Evolutionary conservation across 805 yeast genomes (phyloP).

Genomic region (Hanseniaspora osmophila): DNA sequence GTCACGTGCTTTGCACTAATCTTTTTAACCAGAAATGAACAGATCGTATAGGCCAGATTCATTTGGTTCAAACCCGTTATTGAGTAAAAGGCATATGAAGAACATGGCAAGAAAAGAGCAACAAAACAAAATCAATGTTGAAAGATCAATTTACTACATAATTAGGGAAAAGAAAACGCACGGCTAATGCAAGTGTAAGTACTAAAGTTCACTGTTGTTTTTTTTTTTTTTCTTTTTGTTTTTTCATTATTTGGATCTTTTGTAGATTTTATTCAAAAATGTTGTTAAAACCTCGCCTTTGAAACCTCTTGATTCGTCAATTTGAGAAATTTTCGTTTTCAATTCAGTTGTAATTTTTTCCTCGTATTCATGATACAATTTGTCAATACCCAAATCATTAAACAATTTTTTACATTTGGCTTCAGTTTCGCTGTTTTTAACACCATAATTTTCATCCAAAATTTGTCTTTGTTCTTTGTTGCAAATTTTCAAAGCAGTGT

Average conservation of each 20-base stretch:
- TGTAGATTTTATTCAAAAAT: constrained; percentile 83
- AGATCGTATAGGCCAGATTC: too few relatives aligned
- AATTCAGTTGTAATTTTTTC: constrained; percentile 58
- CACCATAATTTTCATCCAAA: constrained; percentile 83
- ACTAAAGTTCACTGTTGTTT: too few relatives aligned
- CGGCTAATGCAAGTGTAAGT: too few relatives aligned
- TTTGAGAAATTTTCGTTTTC: constrained; percentile 43
- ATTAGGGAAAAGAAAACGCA: too few relatives aligned
- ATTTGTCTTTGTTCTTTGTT: constrained; percentile 67
- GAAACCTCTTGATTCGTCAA: constrained; percentile 90
- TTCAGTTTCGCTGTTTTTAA: constrained; percentile 59
- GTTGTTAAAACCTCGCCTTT: constrained; percentile 72
- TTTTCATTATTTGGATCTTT: constrained; percentile 76
- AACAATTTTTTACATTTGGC: constrained; percentile 58
- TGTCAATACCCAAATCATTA: constrained; percentile 55
- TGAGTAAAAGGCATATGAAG: too few relatives aligned
- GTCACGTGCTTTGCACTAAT: too few relatives aligned
- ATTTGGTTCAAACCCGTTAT: too few relatives aligned
- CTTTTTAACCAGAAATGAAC: too few relatives aligned
- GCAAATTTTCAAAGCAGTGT: constrained; percentile 74
- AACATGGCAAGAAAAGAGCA: too few relatives aligned
- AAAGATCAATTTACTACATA: too few relatives aligned
- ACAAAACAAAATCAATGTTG: too few relatives aligned
- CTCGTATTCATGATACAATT: constrained; percentile 68
- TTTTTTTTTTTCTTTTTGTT: too few relatives aligned